phyloP scores from a whole-genome alignment of 805 yeast species.

The Teunomyces atbi region DNA sequence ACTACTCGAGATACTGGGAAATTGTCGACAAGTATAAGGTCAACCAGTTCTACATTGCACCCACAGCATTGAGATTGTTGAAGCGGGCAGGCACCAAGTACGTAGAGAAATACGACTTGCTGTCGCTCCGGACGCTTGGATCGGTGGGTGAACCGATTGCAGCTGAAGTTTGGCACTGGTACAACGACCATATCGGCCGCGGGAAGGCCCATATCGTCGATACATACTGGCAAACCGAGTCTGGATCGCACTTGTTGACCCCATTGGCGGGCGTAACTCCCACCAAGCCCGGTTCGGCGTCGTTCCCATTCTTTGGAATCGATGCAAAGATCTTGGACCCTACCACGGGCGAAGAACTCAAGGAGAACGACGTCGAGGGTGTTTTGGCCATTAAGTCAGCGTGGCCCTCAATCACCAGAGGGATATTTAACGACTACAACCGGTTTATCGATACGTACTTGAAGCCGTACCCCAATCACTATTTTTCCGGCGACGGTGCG shows the following conservation, averaged over 20 bases:
- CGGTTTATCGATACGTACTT: constrained; percentile 90
- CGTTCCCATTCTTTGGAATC: constrained; percentile 94
- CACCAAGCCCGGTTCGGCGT: constrained; percentile 96
- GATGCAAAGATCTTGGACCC: constrained; percentile 92
- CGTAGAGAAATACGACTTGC: constrained; percentile 76
- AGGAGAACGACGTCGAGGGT: constrained; percentile 92
- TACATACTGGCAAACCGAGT: constrained; percentile 99
- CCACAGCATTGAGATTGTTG: constrained; percentile 92
- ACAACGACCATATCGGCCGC: constrained; percentile 87
- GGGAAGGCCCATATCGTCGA: constrained; percentile 87
- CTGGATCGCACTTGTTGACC: constrained; percentile 92
- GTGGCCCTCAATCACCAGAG: constrained; percentile 99
- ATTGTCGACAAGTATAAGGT: constrained; percentile 89
- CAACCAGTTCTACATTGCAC: constrained; percentile 97
- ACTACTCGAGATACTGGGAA: constrained; percentile 94
- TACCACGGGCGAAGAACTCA: constrained; percentile 78
- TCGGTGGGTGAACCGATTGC: constrained; percentile 99
- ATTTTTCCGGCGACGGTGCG: constrained; percentile 98
- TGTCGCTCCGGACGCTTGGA: constrained; percentile 88
- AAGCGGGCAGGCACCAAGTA: constrained; percentile 84
- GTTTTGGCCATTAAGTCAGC: constrained; percentile 85
- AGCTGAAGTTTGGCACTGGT: constrained; percentile 99
- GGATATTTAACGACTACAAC: constrained; percentile 84
- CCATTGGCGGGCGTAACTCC: constrained; percentile 94
- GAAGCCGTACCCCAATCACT: constrained; percentile 88